Evolutionary conservation across 2,329 filamentous ascomycete genomes (phyloP).

Genomic region (Anthostomella pinea): DNA sequence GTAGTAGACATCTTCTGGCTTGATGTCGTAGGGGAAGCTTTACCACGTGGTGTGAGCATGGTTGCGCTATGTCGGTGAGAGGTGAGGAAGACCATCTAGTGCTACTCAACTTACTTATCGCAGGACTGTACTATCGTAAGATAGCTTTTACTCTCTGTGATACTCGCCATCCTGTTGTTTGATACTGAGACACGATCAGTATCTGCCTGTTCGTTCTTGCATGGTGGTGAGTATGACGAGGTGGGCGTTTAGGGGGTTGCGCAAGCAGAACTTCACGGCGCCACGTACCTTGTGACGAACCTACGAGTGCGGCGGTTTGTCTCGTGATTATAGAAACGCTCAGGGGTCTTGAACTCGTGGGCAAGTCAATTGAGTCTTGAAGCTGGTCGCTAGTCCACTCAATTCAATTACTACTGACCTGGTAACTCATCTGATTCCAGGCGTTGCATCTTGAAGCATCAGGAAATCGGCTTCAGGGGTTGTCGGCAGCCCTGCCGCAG

Average conservation of each 20-base stretch:
- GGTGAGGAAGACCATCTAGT: neutral
- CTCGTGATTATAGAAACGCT: no score
- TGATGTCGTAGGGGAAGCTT: constrained; percentile 46
- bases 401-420: no score
- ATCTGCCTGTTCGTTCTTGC: neutral
- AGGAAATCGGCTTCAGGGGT: no score
- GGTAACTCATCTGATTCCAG: no score
- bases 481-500: no score
- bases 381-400: no score
- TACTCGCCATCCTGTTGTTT: constrained; percentile 7
- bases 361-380: no score
- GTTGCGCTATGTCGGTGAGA: neutral
- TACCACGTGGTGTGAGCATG: constrained; percentile 6
- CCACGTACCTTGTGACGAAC: no score
- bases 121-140: constrained; percentile 15
- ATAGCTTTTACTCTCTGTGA: constrained; percentile 13
- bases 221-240: neutral
- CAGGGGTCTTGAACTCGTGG: no score
- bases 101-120: constrained; percentile 21
- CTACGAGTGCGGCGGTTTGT: no score
- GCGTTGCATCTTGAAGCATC: no score
- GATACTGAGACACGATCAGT: neutral
- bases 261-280: neutral
- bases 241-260: neutral
- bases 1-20: constrained; percentile 37